Percentiles rank a stretch among this genome's conserved stretches.
phyloP scores from a whole-genome alignment of 106 monocot genomes.

The Posidonia australis region DNA sequence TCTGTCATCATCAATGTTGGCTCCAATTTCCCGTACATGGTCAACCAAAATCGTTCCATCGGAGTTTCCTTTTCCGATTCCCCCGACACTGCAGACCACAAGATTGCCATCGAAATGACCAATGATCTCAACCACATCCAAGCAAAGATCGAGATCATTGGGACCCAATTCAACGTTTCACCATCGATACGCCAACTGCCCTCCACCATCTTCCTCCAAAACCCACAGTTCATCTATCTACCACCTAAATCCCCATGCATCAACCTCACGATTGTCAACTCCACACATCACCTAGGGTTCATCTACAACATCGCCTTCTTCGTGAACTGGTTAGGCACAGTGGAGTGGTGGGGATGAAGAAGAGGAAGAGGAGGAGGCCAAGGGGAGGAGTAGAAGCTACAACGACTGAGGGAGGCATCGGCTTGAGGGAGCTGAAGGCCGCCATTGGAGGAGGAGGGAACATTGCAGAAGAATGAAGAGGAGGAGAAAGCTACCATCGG shows the following conservation, averaged over 20 bases:
- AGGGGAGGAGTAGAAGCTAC: too few relatives aligned
- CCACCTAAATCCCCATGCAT: background rate
- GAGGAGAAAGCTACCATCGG: too few relatives aligned
- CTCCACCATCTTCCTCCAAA: slow-evolving; percentile 5
- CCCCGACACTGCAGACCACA: slow-evolving; percentile 50
- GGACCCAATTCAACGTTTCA: slow-evolving; percentile 6
- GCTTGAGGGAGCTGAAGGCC: too few relatives aligned
- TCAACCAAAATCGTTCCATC: slow-evolving; percentile 10
- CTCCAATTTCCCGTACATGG: slow-evolving; percentile 42
- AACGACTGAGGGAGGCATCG: too few relatives aligned
- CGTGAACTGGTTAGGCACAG: too few relatives aligned
- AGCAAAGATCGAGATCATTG: slow-evolving; percentile 22
- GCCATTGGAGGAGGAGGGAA: too few relatives aligned
- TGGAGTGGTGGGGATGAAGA: too few relatives aligned
- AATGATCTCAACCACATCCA: slow-evolving; percentile 44
- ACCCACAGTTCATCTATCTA: slow-evolving; percentile 40
- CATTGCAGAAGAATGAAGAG: too few relatives aligned
- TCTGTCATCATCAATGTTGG: slow-evolving; percentile 42
- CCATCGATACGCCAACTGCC: slow-evolving; percentile 1
- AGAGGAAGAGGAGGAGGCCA: too few relatives aligned
- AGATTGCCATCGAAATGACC: slow-evolving; percentile 66
- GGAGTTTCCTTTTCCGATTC: slow-evolving; percentile 55
- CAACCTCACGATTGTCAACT: too few relatives aligned
- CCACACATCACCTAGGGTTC: too few relatives aligned
- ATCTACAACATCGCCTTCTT: too few relatives aligned